Base-by-base conservation (phyloP, 2,329 filamentous ascomycete genomes). In the Penicillium sp. region DNA sequence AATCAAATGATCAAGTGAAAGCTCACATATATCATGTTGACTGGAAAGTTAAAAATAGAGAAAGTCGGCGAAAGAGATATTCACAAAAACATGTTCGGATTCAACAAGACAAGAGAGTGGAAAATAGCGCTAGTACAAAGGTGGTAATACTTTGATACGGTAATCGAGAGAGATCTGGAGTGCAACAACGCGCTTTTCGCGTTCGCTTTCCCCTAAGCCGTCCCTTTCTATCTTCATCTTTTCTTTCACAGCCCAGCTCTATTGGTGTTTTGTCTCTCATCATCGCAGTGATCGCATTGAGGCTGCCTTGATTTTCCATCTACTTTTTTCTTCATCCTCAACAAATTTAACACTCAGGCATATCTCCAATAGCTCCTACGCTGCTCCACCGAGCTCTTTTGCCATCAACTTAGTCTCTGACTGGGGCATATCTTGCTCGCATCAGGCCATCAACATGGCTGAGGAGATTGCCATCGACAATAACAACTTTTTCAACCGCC, bases 391-490 rank as follows among this genome's bases (percentile, higher is more conserved):
- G 3, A 46, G 35, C 53, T 32, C 22, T 50, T 16, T 35, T 24
- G 35, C 43, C 43, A 39, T 34, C 35, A 16, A 44, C 32, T 20
- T 42, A 46, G 37, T 52, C 35, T 55, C 52, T 60, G 46, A 54
- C 56, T 59, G 57, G 49, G 45, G 61, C 59, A 61, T 52, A 59
- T 50, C 51, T 55, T 56, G 50, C 58, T 60, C 58, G 52, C 50
- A 49, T 46, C 51, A 58, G 40, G 46, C 53, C 49, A 31, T 51
- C 62, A 68, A 44, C 48, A 88, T 88, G 85, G 82, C 82, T 66
- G 85, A 87, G 71, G 90, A 95, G 78, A 96, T 99, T 79, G 90
- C 90, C 79, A 97, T 99, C 81, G 92, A 97, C 81, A 90, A 88
- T 80, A 88, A 89, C 76, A 82, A 87, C 74, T 99, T 99, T 81